A percentile compares a stretch with the other conserved stretches of the same genome.
These are phyloP conservation scores for Candida endomychidarum DNA, from an alignment of 805 yeast genomes.

Conservation along the genomic window DNA sequence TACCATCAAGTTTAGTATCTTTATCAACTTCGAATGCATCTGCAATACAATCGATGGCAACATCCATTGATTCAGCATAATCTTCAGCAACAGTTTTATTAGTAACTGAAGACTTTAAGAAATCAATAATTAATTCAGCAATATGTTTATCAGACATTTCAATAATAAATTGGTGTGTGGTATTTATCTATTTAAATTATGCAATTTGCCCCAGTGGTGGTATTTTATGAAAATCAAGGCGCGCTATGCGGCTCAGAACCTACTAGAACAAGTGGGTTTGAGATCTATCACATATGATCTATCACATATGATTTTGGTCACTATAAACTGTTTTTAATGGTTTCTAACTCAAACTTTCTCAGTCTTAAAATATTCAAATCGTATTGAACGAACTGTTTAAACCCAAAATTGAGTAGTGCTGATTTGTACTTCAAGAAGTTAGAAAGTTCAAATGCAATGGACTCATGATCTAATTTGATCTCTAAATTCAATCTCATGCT, in stretches of 20 bases:
- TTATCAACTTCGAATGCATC: constrained; percentile 77
- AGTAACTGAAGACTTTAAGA: constrained; percentile 57
- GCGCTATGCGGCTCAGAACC: no score
- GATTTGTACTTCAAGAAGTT: constrained; percentile 54
- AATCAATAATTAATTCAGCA: constrained; percentile 74
- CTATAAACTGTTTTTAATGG: no score
- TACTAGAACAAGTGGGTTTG: no score
- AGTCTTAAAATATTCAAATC: not conserved
- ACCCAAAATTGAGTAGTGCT: constrained; percentile 35
- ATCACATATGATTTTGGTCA: no score
- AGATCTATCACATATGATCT: no score
- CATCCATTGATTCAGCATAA: constrained; percentile 84
- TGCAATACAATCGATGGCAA: constrained; percentile 88
- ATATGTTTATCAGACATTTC: constrained; percentile 62
- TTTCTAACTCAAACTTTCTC: constrained; percentile 8
- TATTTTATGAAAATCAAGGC: no score
- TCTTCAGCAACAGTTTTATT: constrained; percentile 72
- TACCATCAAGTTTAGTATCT: constrained; percentile 50
- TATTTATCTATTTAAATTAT: no score
- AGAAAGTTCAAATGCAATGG: constrained; percentile 61
- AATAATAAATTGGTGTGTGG: no score
- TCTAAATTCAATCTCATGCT: constrained; percentile 45
- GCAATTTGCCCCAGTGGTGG: not conserved
- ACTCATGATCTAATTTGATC: constrained; percentile 57
- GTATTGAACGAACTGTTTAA: constrained; percentile 28